Base-by-base conservation (phyloP, 345 rosid genomes). In the Rubroshorea leprosula region DNA sequence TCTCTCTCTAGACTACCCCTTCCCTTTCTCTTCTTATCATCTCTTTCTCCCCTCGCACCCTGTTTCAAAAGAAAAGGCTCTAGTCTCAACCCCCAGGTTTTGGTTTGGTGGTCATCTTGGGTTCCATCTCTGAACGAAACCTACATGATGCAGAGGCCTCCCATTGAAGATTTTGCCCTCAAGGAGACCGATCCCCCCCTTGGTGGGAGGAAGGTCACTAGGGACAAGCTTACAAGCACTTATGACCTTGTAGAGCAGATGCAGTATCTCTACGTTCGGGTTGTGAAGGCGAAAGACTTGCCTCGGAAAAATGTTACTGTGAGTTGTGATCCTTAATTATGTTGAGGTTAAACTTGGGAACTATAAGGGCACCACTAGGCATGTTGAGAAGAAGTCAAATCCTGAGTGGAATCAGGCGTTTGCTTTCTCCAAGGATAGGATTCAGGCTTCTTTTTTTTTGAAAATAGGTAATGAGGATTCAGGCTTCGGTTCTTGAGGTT, bases 201-300 rank as follows among this genome's bases (percentile, higher is more conserved):
- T 8, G 97, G 96, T 25, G 88, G 97, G 0, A 83, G 86, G 0
- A 83, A 75, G 83, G 6, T 83, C 46, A 60, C 84, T 8, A 90
- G 96, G 0, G 90, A 90, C 71, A 90, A 83, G 74, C 94, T 78
- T 46, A 82, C 97, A 0, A 90, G 87, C 76, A 90, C 96, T 24
- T 90, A 85, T 85, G 97, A 87, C 69, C 89, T 90, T 0, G 97
- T 90, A 6, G 96, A 90, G 75, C 96, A 90, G 68, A 87, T 90
- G 96, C 89, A 87, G 29, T 90, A 90, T 68, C 89, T 90, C 3
- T 90, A 87, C 54, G 94, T 90, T 54, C 91, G 95, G 46, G 96
- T 87, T 12, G 97, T 83, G 4, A 90, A 90, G 75, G 97, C 97
- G 15, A 90, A 73, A 76, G 97, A 87, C 38, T 75, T 90, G 7